These are phyloP conservation scores for Rachicladosporium sp. DNA, from an alignment of 2,329 filamentous ascomycete species.

Conservation along the genomic window DNA sequence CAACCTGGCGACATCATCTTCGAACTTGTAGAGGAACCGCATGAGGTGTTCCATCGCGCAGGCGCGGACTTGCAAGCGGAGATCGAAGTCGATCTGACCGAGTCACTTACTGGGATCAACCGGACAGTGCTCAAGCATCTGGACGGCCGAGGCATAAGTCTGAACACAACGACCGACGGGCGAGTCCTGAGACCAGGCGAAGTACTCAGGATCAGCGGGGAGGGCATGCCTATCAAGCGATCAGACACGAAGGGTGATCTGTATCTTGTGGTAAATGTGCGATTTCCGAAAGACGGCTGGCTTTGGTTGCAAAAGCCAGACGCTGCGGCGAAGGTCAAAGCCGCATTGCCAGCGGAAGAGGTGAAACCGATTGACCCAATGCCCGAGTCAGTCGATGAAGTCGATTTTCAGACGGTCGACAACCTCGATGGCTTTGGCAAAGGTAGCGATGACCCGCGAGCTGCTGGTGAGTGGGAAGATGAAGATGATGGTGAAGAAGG, in stretches of 20 bases:
- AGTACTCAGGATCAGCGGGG: constrained; percentile 70
- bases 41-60: constrained; percentile 69
- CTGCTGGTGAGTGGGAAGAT: constrained; percentile 58
- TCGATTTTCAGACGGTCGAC: constrained; percentile 71
- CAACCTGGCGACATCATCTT: constrained; percentile 91
- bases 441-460: constrained; percentile 54
- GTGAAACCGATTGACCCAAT: constrained; percentile 41
- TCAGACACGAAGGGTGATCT: constrained; percentile 76
- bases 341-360: constrained; percentile 58
- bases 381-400: constrained; percentile 70
- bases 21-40: constrained; percentile 66
- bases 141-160: constrained; percentile 77
- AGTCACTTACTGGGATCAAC: constrained; percentile 80
- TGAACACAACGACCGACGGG: constrained; percentile 62
- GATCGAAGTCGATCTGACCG: constrained; percentile 66
- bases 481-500: constrained; percentile 50
- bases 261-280: constrained; percentile 72
- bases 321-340: constrained; percentile 56
- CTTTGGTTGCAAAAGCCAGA: constrained; percentile 41
- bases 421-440: constrained; percentile 76
- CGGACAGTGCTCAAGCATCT: constrained; percentile 84
- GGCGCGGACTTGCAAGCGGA: constrained; percentile 76
- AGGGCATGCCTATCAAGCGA: constrained; percentile 90
- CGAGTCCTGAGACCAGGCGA: constrained; percentile 74
- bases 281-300: constrained; percentile 84